Base-by-base conservation (phyloP, 805 yeast species). In the Candida oleophila region DNA sequence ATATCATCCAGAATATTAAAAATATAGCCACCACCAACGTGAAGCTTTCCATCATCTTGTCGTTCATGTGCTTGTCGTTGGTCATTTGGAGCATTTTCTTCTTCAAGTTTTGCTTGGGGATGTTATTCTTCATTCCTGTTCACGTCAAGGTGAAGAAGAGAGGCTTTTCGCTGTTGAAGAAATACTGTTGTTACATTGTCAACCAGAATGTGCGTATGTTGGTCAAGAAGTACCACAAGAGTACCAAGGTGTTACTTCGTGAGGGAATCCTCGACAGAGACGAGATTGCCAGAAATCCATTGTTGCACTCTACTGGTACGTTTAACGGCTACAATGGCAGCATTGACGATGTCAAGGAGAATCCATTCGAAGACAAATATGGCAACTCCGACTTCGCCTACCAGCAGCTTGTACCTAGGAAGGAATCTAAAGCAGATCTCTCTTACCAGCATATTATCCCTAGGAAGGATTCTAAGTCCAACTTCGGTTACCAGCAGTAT, bases 61-160 rank as follows among this genome's bases (percentile, higher is more conserved):
- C 89, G 22, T 76, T 86, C 53, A 88, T 89, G 92, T 71, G 85
- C 35, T 74, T 86, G 47, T 86, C 96, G 1, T 80, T 89, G 55
- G 61, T 78, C 14, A 77, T 89, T 54, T 89, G 94, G 91, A 68
- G 81, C 11, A 64, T 86, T 45, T 86, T 87, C 70, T 76, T 85
- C 49, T 57, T 78, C 44, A 73, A 74, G 59, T 77, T 86, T 47
- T 53, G 71, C 20, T 56, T 81, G 45, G 91, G 89, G 0, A 50
- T 83, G 51, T 33, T 81, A 2, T 69, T 75, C 48, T 73, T 74
- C 41, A 53, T 79, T 12, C 85, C 83, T 3, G 75, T 85, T 2
- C 74, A 72, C 52, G 69, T 74, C 44, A 75, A 69, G 49, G 58
- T 76, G 11, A 62, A 74, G 34, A 59, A 64, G 15, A 57, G 60